These are phyloP conservation scores for Knufia petricola DNA, from an alignment of 2,329 filamentous ascomycete genomes.

Conservation along the genomic window DNA sequence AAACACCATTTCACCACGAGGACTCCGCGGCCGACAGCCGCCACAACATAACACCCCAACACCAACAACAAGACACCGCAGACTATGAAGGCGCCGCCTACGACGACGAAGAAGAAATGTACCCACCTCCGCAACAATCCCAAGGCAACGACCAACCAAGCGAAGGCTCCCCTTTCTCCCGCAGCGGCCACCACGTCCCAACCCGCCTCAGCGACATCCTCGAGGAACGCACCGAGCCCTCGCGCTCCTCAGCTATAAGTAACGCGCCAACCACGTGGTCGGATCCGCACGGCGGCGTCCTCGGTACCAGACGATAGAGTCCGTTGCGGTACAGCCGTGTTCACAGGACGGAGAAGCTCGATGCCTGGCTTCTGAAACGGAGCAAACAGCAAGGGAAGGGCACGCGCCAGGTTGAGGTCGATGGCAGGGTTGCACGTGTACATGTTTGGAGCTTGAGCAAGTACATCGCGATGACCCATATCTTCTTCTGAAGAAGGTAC, in stretches of 20 bases:
- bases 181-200: slow-evolving; percentile 63
- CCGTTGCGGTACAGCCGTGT: not conserved
- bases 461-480: no score
- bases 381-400: no score
- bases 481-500: no score
- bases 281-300: not conserved
- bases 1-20: not conserved
- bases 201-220: slow-evolving; percentile 82
- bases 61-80: slow-evolving; percentile 9
- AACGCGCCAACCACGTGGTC: not conserved
- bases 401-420: no score
- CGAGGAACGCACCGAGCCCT: slow-evolving; percentile 59
- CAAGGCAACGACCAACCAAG: not conserved
- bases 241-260: slow-evolving; percentile 48
- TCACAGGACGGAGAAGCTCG: not conserved
- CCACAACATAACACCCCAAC: slow-evolving; percentile 10
- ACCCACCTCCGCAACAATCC: not conserved
- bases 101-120: slow-evolving; percentile 28
- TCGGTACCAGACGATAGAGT: slow-evolving; percentile 6
- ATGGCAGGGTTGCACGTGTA: not conserved
- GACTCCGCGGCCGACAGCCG: slow-evolving; percentile 6
- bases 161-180: not conserved
- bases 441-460: no score
- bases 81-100: slow-evolving; percentile 56
- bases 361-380: not conserved